A percentile compares a stretch with the other conserved stretches of the same genome.
Conservation (phyloP, 805 yeast species). For the Myxozyma geophila region DNA sequence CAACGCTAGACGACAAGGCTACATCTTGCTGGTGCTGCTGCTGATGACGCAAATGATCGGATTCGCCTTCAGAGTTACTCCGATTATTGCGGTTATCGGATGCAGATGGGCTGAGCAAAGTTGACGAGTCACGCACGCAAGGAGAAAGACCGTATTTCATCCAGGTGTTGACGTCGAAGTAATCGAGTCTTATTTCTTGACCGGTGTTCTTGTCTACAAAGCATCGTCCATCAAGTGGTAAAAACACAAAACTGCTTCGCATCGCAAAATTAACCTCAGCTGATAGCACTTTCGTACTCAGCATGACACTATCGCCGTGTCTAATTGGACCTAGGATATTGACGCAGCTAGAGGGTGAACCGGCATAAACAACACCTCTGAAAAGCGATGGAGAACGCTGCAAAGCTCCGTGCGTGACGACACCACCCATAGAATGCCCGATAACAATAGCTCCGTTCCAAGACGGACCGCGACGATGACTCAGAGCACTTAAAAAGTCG, state of each 20-base stretch:
- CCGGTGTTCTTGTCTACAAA: conserved; percentile 66
- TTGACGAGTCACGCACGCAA: conserved; percentile 51
- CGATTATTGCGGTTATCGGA: background rate
- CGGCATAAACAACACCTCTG: conserved; percentile 78
- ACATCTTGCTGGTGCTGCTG: conserved; percentile 2
- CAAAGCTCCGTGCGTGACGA: conserved; percentile 79
- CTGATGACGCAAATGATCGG: background rate
- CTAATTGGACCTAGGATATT: conserved; percentile 85
- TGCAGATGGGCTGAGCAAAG: background rate
- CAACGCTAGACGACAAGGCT: background rate
- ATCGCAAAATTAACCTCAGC: conserved; percentile 84
- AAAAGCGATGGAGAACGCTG: conserved; percentile 68
- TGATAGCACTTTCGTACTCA: conserved; percentile 74
- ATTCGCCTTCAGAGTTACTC: background rate
- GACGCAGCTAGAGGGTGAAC: conserved; percentile 81
- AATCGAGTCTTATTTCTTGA: conserved; percentile 68
- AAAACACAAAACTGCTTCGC: conserved; percentile 79
- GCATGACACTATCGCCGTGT: conserved; percentile 76
- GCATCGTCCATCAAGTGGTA: conserved; percentile 76
- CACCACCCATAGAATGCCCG: conserved; percentile 95
- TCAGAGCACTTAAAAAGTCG: conserved; percentile 53
- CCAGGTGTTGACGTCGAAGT: conserved; percentile 82
- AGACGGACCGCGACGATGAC: conserved; percentile 46
- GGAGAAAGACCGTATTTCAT: conserved; percentile 75
- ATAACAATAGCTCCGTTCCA: conserved; percentile 70